Evolutionary conservation across 306 rosid genomes (phyloP).

Genomic region (Inga laurina): DNA sequence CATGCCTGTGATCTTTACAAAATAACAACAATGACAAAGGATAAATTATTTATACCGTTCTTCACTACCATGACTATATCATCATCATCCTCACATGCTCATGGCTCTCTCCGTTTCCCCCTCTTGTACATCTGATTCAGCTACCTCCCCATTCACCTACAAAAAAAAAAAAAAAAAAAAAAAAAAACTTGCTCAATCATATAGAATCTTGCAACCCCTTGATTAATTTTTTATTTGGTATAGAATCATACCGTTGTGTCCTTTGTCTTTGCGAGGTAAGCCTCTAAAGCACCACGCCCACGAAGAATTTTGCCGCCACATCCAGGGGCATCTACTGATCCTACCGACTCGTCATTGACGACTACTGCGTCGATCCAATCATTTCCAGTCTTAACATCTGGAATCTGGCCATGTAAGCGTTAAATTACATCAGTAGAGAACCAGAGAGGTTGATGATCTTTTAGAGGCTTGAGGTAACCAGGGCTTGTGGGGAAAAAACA

Average conservation of each 20-base stretch:
- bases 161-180: not conserved
- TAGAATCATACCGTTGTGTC: conserved; percentile 57
- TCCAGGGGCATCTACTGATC: conserved; percentile 54
- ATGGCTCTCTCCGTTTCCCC: conserved; percentile 85
- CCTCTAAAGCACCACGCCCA: conserved; percentile 76
- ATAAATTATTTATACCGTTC: conserved; percentile 38
- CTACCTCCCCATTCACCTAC: conserved; percentile 53
- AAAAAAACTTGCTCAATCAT: not conserved
- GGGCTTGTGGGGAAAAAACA: not conserved
- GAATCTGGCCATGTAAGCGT: conserved; percentile 60
- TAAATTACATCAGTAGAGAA: conserved; percentile 3
- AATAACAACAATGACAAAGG: conserved; percentile 40
- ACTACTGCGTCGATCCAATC: conserved; percentile 85
- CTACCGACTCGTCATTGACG: conserved; percentile 79
- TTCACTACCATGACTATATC: conserved; percentile 23
- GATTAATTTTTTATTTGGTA: not conserved
- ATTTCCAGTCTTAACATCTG: conserved; percentile 75
- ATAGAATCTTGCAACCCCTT: conserved; percentile 42
- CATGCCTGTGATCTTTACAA: conserved; percentile 57
- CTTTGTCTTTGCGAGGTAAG: conserved; percentile 55
- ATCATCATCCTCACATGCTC: conserved; percentile 66
- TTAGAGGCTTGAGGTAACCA: conserved; percentile 9
- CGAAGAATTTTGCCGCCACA: conserved; percentile 84
- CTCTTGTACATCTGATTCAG: conserved; percentile 62
- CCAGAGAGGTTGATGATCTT: not conserved